These are phyloP conservation scores for Hydrangea macrophylla DNA, from an alignment of 148 eudicot species.

Conservation along the genomic window DNA sequence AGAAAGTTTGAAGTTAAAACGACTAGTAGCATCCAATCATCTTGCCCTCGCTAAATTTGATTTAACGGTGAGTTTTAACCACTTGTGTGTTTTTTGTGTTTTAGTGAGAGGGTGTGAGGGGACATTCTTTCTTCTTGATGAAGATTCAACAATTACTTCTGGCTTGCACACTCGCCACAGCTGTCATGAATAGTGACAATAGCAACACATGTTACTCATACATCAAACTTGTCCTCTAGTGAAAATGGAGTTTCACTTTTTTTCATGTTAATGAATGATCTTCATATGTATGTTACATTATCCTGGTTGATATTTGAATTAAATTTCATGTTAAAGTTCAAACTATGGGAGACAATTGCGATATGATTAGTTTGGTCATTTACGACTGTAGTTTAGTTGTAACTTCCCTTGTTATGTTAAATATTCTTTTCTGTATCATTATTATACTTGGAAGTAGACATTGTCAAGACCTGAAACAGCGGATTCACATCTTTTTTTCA, in stretches of 20 bases:
- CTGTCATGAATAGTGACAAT: background rate
- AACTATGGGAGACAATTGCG: background rate
- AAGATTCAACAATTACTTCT: background rate
- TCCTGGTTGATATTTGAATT: background rate
- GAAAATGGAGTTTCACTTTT: background rate
- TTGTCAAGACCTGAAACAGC: background rate
- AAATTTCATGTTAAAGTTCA: background rate
- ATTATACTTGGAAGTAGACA: background rate
- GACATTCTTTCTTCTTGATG: background rate
- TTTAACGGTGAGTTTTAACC: conserved; percentile 46
- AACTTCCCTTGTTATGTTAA: background rate
- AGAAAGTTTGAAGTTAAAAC: conserved; percentile 65
- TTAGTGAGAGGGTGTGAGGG: background rate
- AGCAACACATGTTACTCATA: background rate
- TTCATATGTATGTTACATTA: background rate
- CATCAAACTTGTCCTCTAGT: background rate
- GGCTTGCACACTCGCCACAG: background rate
- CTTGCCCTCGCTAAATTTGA: conserved; percentile 86
- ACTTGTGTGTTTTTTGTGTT: background rate
- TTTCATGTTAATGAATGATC: background rate
- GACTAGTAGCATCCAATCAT: conserved; percentile 75
- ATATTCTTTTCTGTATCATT: background rate
- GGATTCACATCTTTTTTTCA: background rate
- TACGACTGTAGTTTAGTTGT: background rate
- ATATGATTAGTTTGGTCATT: background rate